A percentile compares a stretch with the other conserved stretches of the same genome.
These are phyloP conservation scores for Lasiosphaeria miniovina DNA, from an alignment of 495 filamentous ascomycete genomes.

Conservation along the genomic window DNA sequence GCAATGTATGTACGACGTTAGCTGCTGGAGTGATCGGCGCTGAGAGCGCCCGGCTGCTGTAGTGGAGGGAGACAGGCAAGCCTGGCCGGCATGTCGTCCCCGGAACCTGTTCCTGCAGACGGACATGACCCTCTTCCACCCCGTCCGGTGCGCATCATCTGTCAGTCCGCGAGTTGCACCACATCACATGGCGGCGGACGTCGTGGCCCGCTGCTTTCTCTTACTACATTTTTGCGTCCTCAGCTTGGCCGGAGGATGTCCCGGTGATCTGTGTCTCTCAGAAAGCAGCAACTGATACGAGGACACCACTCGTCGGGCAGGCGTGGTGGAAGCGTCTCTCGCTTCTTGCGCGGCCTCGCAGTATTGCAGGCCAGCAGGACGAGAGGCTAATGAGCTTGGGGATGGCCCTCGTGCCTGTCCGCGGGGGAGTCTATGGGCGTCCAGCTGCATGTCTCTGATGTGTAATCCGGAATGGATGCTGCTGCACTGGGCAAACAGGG, in stretches of 20 bases:
- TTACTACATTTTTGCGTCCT: background rate
- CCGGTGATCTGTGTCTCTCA: background rate
- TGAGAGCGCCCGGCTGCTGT: background rate
- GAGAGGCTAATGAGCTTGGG: background rate
- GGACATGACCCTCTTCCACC: background rate
- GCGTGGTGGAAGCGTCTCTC: background rate
- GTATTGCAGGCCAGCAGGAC: background rate
- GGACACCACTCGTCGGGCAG: background rate
- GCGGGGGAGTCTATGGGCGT: background rate
- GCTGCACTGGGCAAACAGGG: background rate
- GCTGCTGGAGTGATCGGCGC: background rate
- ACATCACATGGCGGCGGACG: background rate
- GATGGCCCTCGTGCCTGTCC: background rate
- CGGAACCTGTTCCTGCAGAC: constrained; percentile 3
- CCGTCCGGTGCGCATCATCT: too few species aligned
- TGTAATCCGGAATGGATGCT: background rate
- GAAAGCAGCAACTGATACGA: background rate
- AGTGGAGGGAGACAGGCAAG: background rate
- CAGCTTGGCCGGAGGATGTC: background rate
- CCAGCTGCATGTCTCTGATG: background rate
- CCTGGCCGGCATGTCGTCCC: background rate
- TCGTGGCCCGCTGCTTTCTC: background rate
- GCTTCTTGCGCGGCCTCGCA: background rate
- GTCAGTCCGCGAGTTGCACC: background rate
- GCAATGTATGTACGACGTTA: too few species aligned